Percentiles rank a stretch among this genome's conserved stretches.
Evolutionary conservation across 2,329 filamentous ascomycete genomes (phyloP).

Genomic region (Colletotrichum sidae): DNA sequence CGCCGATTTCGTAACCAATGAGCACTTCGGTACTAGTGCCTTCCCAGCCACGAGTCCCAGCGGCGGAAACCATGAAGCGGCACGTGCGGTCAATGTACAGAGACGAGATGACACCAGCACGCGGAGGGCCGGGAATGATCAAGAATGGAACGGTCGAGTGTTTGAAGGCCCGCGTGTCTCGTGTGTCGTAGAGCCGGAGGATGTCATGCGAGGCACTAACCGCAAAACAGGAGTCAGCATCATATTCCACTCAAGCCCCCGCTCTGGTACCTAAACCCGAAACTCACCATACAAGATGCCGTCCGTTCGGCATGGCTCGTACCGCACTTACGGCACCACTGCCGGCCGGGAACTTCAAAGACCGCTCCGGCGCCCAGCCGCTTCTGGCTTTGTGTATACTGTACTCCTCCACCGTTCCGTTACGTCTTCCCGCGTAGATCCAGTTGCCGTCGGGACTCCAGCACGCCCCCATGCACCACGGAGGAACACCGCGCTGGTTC

Average conservation of each 20-base stretch:
- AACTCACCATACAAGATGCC: constrained; percentile 82
- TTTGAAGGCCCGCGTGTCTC: constrained; percentile 71
- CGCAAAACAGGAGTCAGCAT: constrained; percentile 6
- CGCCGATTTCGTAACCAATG: constrained; percentile 89
- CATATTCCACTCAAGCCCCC: background rate
- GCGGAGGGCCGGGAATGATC: constrained; percentile 88
- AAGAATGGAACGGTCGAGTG: constrained; percentile 90
- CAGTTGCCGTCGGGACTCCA: constrained; percentile 97
- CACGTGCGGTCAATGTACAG: constrained; percentile 90
- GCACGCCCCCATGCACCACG: constrained; percentile 97
- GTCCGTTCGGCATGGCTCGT: constrained; percentile 89
- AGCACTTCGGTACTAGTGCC: constrained; percentile 89
- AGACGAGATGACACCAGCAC: constrained; percentile 88
- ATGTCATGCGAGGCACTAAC: constrained; percentile 92
- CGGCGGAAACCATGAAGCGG: constrained; percentile 90
- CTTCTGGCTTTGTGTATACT: constrained; percentile 79
- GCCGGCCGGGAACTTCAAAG: constrained; percentile 88
- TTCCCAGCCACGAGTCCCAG: constrained; percentile 95
- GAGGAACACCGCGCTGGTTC: constrained; percentile 80
- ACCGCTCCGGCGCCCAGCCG: constrained; percentile 78
- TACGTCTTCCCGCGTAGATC: constrained; percentile 91
- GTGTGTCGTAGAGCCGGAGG: constrained; percentile 89
- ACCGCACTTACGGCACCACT: constrained; percentile 92
- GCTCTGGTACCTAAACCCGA: constrained; percentile 5
- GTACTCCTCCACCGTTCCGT: constrained; percentile 95